A percentile compares a stretch with the other conserved stretches of the same genome.
phyloP scores from a whole-genome alignment of 495 filamentous ascomycete genomes.

The Rostrohypoxylon terebratum region DNA sequence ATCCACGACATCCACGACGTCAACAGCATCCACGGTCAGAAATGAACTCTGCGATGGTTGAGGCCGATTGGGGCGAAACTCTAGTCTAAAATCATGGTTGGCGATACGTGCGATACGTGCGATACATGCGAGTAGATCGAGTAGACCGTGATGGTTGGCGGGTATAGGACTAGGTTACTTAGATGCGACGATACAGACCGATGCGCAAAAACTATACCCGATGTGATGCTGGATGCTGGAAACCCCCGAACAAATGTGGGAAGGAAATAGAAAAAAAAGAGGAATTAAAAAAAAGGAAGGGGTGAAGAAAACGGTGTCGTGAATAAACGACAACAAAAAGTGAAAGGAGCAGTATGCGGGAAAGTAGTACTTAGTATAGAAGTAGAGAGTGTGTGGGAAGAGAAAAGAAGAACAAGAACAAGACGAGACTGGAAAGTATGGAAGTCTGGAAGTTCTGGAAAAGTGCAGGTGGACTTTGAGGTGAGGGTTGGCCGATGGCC shows the following conservation, averaged over 20 bases:
- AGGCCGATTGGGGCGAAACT: conserved; percentile 34
- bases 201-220: conserved; percentile 32
- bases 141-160: conserved; percentile 19
- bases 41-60: conserved; percentile 23
- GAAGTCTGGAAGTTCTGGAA: neutral
- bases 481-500: conserved; percentile 26
- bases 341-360: conserved; percentile 32
- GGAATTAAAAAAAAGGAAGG: neutral
- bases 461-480: conserved; percentile 18
- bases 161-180: conserved; percentile 29
- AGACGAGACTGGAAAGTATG: conserved; percentile 1
- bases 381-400: conserved; percentile 16
- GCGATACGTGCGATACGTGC: conserved; percentile 31
- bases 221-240: conserved; percentile 31
- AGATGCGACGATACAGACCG: conserved; percentile 33
- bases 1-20: too few relatives aligned
- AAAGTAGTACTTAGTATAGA: too few relatives aligned
- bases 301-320: conserved; percentile 22
- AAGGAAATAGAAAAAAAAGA: conserved; percentile 21
- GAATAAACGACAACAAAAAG: conserved; percentile 23
- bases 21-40: neutral
- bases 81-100: conserved; percentile 43
- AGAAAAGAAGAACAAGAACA: conserved; percentile 8
- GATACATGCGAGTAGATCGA: neutral
- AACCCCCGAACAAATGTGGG: conserved; percentile 20